Evolutionary conservation across 352 stramenopile genomes (phyloP).

Genomic region (Pythium aquatile): DNA sequence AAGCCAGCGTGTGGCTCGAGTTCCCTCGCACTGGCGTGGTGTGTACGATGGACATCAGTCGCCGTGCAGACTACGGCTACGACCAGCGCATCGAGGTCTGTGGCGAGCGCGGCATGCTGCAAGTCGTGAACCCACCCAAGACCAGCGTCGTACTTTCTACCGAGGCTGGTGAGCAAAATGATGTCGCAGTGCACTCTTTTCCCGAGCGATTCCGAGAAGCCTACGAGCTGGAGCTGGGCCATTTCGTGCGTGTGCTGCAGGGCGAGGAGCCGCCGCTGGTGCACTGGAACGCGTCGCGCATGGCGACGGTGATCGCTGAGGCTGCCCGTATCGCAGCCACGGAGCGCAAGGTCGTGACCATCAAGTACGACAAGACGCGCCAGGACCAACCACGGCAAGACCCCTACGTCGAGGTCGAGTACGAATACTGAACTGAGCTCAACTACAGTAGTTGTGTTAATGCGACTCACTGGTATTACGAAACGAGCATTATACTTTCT

Average conservation of each 20-base stretch:
- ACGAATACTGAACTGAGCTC: conserved; percentile 25
- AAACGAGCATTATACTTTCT: conserved; percentile 6
- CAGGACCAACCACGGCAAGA: conserved; percentile 42
- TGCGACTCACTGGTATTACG: conserved; percentile 45
- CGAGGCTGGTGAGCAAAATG: conserved; percentile 45
- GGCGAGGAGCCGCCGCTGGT: conserved; percentile 42
- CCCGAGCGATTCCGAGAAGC: conserved; percentile 85
- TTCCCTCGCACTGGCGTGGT: conserved; percentile 66
- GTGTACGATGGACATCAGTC: conserved; percentile 89
- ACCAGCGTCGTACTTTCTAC: conserved; percentile 57
- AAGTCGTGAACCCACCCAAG: conserved; percentile 70
- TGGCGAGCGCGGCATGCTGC: conserved; percentile 68
- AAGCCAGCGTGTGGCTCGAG: conserved; percentile 79
- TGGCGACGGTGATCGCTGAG: conserved; percentile 77
- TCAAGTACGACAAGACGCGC: conserved; percentile 56
- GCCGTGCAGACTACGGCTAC: conserved; percentile 88
- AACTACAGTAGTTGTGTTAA: neutral
- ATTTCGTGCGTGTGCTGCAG: conserved; percentile 70
- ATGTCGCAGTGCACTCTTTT: conserved; percentile 82
- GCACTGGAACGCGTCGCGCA: conserved; percentile 70
- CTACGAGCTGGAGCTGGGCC: conserved; percentile 83
- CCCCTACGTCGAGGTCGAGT: conserved; percentile 53
- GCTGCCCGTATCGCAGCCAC: conserved; percentile 62
- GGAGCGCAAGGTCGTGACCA: conserved; percentile 62
- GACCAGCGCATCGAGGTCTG: conserved; percentile 92